Base-by-base conservation (phyloP, 345 rosid genomes). In the Ceriops tagal region DNA sequence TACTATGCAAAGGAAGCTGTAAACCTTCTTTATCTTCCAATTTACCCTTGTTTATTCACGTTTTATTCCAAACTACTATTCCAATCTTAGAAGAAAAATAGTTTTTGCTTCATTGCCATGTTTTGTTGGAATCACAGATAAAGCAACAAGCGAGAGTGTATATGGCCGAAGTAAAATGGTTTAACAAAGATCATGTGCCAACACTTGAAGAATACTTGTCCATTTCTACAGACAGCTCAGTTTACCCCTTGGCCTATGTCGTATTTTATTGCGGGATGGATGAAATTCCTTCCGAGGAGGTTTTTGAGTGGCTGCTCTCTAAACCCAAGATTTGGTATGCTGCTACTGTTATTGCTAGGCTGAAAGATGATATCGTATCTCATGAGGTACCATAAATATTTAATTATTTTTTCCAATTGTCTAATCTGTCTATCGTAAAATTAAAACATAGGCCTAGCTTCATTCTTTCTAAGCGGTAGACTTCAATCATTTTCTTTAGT, bases 271-370 rank as follows among this genome's bases (percentile, higher is more conserved):
- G 64, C 8, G 69, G 55, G 16, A 63, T 71, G 69, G 64, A 43
- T 0, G 6, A 62, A 21, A 2, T 37, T 0, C 56, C 69, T 43
- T 57, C 69, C 1, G 53, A 37, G 57, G 63, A 53, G 15, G 62
- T 55, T 9, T 71, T 62, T 31, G 68, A 56, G 55, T 71, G 74
- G 68, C 49, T 71, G 26, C 27, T 63, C 30, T 21, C 68, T 20
- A 10, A 39, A 6, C 68, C 74, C 28, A 64, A 37, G n/a, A 53
- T 56, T 13, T 8, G 43, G 24, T 37, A 37, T 46, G 28, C 69
- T 20, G 37, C 68, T 20, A 22, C 39, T 1, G 63, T 28, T 46
- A n/a, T 22, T 10, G 59, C 46, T 8, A 64, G 75, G 56, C 75
- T 71, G 31, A 53, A 53, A 24, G 61, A 62, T 24, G 61, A 70